Evolutionary conservation across 139 green algal species (phyloP), one percentile per base, ranked within the genome.

Genomic region (Eudorina sp.): DNA sequence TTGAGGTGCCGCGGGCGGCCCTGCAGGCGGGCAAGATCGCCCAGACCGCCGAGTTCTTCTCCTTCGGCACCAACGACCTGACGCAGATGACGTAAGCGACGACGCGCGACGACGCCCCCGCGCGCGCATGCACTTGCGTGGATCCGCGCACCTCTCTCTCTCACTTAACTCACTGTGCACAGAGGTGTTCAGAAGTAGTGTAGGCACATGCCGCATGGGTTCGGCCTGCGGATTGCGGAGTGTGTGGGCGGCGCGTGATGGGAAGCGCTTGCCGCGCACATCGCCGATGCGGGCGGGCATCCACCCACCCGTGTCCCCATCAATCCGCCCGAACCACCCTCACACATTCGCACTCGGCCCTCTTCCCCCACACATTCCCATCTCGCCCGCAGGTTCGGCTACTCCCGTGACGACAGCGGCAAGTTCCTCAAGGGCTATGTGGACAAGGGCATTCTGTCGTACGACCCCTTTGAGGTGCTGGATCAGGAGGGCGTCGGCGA

Each of bases 61-160:
- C 88, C 75, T 97, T 99, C 87, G 97, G 97, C 68, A 98, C 96
- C 64, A 99, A 99, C 92, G 97, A 99, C 90, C 92, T 99, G 21
- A 99, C 97, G 14, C 97, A 99, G 93, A 95, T 96, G 89, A 79
- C 70, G 40, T 76, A 34, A 72, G 62, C 2, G n/a, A n/a, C n/a
- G n/a, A n/a, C n/a, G n/a, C n/a, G n/a, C n/a, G n/a, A n/a, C n/a
- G n/a, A n/a, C n/a, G n/a, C n/a, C n/a, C n/a, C n/a, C n/a, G n/a
- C n/a, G n/a, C n/a, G n/a, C n/a, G n/a, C n/a, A n/a, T n/a, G n/a
- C n/a, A n/a, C n/a, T n/a, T n/a, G n/a, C n/a, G n/a, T n/a, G n/a
- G n/a, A n/a, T n/a, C n/a, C n/a, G n/a, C n/a, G n/a, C n/a, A n/a
- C n/a, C n/a, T n/a, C n/a, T n/a, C n/a, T n/a, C n/a, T n/a, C n/a